phyloP scores from a whole-genome alignment of 2,329 filamentous ascomycete species.

The Cadophora sp. region DNA sequence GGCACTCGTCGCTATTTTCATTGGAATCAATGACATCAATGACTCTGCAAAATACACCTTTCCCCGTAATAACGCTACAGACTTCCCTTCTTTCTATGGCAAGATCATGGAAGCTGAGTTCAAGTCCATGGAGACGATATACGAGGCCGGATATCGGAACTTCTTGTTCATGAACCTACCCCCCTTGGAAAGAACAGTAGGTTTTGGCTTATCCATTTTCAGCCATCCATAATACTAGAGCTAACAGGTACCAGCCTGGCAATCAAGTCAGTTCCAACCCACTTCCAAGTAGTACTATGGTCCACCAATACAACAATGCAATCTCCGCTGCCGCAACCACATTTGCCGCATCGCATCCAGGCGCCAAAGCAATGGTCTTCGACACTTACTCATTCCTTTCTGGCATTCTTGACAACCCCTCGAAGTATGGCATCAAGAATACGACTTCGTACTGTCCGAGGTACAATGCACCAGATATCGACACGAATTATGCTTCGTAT shows the following conservation, averaged over 20 bases:
- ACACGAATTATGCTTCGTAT: slow-evolving; percentile 51
- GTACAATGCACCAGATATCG: slow-evolving; percentile 55
- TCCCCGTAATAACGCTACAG: slow-evolving; percentile 47
- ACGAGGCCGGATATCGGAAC: slow-evolving; percentile 51
- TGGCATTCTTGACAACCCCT: slow-evolving; percentile 51
- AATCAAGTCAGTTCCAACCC: slow-evolving; percentile 40
- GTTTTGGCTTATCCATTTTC: background rate
- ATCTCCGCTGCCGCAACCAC: slow-evolving; percentile 38
- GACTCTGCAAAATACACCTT: slow-evolving; percentile 54
- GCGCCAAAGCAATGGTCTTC: slow-evolving; percentile 51
- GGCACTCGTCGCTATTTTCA: slow-evolving; percentile 59
- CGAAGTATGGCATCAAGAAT: slow-evolving; percentile 52
- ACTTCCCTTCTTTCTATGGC: slow-evolving; percentile 54
- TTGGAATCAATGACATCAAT: slow-evolving; percentile 63
- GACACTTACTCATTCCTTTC: slow-evolving; percentile 53
- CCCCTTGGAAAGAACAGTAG: slow-evolving; percentile 53
- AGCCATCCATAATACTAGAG: background rate
- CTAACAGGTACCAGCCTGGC: slow-evolving; percentile 8
- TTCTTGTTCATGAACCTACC: slow-evolving; percentile 60
- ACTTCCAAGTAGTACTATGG: slow-evolving; percentile 54
- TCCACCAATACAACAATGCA: slow-evolving; percentile 53
- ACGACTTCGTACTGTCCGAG: slow-evolving; percentile 53
- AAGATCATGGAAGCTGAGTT: slow-evolving; percentile 52
- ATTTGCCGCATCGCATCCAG: slow-evolving; percentile 39
- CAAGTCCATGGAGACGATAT: slow-evolving; percentile 50